These are phyloP conservation scores for Scenedesmus sp. DNA, from an alignment of 163 green algal species.

Conservation along the genomic window DNA sequence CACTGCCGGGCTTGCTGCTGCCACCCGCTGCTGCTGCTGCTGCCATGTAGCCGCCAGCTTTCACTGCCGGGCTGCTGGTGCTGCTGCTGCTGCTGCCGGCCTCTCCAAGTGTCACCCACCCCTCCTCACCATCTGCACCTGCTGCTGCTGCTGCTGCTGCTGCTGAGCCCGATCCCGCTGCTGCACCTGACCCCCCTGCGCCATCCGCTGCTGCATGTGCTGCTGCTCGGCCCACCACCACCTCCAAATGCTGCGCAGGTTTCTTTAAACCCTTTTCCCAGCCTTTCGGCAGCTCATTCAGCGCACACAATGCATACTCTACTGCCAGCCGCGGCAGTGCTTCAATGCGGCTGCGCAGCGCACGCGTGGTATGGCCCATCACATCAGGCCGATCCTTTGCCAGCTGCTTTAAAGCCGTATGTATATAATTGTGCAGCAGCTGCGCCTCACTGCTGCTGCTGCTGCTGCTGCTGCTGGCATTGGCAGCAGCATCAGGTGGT, in stretches of 20 bases:
- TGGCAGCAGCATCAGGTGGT: not conserved
- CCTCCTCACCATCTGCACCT: not conserved
- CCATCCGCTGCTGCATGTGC: not conserved
- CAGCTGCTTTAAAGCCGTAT: not conserved
- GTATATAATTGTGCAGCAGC: not conserved
- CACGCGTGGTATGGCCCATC: not conserved
- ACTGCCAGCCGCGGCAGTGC: not conserved
- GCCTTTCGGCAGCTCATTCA: not conserved
- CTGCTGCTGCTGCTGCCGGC: not conserved
- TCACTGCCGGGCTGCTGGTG: not conserved
- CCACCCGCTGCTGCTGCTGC: not conserved
- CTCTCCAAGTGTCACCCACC: not conserved
- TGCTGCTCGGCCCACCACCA: not conserved
- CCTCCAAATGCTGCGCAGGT: not conserved
- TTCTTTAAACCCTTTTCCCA: not conserved
- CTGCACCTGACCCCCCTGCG: not conserved
- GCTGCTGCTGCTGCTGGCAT: slow-evolving; percentile 3
- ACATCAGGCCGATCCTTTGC: slow-evolving; percentile 1
- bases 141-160: not conserved
- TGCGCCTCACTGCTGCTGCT: not conserved
- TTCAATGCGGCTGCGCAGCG: not conserved
- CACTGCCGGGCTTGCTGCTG: not conserved
- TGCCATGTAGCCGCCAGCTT: not conserved
- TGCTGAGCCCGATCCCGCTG: not conserved
- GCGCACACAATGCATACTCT: not conserved